These are phyloP conservation scores for Cutaneotrichosporon cutaneum DNA, from an alignment of 1,284 basidiomycete species.

Conservation along the genomic window DNA sequence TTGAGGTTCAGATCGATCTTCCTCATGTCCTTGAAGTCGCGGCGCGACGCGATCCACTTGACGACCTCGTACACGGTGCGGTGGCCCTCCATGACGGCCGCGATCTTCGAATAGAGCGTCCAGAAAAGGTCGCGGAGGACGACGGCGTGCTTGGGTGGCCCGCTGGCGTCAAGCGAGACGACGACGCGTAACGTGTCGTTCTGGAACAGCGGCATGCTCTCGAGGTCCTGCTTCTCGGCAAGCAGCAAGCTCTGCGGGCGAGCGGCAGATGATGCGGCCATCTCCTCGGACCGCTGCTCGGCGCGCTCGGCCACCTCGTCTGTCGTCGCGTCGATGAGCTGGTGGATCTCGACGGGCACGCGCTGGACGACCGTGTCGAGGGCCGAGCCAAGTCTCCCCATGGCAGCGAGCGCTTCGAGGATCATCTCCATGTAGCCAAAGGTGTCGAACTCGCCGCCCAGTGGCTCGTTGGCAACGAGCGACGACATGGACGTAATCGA, in stretches of 20 bases:
- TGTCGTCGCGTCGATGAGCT: constrained; percentile 22
- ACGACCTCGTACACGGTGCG: constrained; percentile 89
- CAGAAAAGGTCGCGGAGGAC: constrained; percentile 92
- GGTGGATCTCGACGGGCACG: constrained; percentile 74
- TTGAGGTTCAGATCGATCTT: constrained; percentile 64
- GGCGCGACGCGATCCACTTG: constrained; percentile 78
- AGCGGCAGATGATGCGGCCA: constrained; percentile 12
- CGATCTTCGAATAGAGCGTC: constrained; percentile 95
- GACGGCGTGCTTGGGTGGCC: constrained; percentile 74
- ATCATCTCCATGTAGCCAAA: constrained; percentile 93
- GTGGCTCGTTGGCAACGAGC: not conserved
- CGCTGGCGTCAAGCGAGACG: constrained; percentile 67
- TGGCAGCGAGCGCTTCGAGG: constrained; percentile 83
- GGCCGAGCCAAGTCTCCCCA: constrained; percentile 82
- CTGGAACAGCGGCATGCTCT: constrained; percentile 26
- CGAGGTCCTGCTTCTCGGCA: constrained; percentile 19
- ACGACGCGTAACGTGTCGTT: constrained; percentile 62
- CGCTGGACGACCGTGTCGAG: constrained; percentile 84
- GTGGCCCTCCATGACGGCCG: constrained; percentile 91
- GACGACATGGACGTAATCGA: constrained; percentile 58
- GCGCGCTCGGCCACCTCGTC: constrained; percentile 56
- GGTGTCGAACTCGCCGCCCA: constrained; percentile 53
- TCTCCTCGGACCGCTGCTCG: constrained; percentile 33
- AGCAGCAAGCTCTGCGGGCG: constrained; percentile 27
- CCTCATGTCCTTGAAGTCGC: constrained; percentile 80